These are phyloP conservation scores for Metroxylon sagu DNA, from an alignment of 176 grass and related monocot species.

Conservation along the genomic window DNA sequence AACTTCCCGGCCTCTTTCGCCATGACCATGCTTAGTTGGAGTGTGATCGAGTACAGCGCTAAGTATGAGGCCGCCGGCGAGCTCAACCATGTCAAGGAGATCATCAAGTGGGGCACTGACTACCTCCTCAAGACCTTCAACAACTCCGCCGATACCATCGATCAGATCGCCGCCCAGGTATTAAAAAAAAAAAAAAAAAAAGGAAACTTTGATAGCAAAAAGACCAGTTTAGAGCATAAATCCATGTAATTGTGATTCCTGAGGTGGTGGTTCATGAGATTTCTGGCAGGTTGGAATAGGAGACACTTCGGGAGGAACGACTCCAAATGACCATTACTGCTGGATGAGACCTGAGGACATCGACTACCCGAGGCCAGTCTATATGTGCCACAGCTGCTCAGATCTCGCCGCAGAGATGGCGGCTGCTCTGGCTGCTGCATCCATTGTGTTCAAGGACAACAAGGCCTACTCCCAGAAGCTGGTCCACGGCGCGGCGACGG, in stretches of 20 bases:
- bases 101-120: constrained; percentile 74
- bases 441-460: constrained; percentile 95
- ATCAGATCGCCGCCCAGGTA: constrained; percentile 58
- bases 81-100: constrained; percentile 65
- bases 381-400: constrained; percentile 51
- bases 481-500: constrained; percentile 69
- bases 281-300: constrained; percentile 49
- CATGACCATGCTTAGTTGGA: constrained; percentile 94
- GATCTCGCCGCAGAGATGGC: constrained; percentile 92
- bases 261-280: constrained; percentile 16
- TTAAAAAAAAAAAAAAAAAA: neutral
- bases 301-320: constrained; percentile 36
- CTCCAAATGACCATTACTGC: constrained; percentile 79
- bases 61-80: constrained; percentile 82
- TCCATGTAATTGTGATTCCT: constrained; percentile 1
- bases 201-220: neutral
- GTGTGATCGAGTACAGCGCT: constrained; percentile 81
- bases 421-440: constrained; percentile 66
- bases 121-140: constrained; percentile 98
- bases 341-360: constrained; percentile 94
- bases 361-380: constrained; percentile 67
- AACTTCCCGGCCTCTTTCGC: constrained; percentile 81
- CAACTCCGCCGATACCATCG: constrained; percentile 60
- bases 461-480: constrained; percentile 90
- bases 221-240: no score